Evolutionary conservation across 495 filamentous ascomycete species (phyloP), one percentile per base, ranked within the genome.

Genomic region (Penicillium pancosmium): DNA sequence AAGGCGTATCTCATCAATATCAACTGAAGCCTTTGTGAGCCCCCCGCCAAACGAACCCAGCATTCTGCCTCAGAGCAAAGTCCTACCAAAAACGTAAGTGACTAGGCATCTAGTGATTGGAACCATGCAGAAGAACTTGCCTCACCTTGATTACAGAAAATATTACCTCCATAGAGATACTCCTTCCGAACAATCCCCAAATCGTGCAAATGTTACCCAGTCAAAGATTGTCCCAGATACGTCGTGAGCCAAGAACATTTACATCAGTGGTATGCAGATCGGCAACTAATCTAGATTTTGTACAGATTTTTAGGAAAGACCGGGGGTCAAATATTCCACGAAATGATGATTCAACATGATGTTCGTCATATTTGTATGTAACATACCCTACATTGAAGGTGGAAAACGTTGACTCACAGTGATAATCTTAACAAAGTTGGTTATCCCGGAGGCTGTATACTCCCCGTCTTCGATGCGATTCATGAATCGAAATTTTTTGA

Each of bases 301-400:
- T 51, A 59, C 61, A 91, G 88, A 48, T 94, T 95, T 73, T 87
- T 95, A 67, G 92, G 92, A 25, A 89, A 88, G 77, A 92, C 80
- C 41, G 92, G 92, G 63, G 92, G 92, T 60, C 84, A 93, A 70
- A 96, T 96, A 53, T 93, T 96, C 74, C 90, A 96, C 66, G 91
- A 96, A 73, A 95, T 96, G 92, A 92, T 96, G 89, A 79, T 89
- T 33, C 76, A 91, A 64, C 89, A 90, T 57, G 82, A 78, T 57
- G 92, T 96, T 15, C 90, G 93, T 75, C 87, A 92, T 41, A 82
- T 94, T 61, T 91, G 87, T 87, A 38, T 46, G 19, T 44, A 5
- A 12, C 21, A 21, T 15, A 19, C 50, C 19, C 16, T 13, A 31
- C 27, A 3, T 23, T 5, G 16, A 8, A n/a, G 8, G 18, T 40